Base-by-base conservation (phyloP, 2,329 filamentous ascomycete species). In the Fonsecaea nubica region DNA sequence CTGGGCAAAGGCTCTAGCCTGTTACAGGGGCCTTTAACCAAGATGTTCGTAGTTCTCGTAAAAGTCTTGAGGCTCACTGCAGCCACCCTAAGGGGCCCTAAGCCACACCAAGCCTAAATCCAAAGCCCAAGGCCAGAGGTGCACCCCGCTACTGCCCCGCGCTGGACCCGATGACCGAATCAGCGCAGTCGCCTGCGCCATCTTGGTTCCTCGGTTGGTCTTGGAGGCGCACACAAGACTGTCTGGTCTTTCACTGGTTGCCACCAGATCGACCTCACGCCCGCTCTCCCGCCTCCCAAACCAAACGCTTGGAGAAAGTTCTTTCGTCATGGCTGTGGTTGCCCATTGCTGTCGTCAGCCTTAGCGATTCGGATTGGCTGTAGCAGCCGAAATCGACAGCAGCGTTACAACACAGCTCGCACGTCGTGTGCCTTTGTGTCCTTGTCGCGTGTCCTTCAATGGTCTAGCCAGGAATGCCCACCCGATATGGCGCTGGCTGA, bases 401-500 rank as follows among this genome's bases (percentile, higher is more conserved):
- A 62, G 60, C 52, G 60, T 62, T 62, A 56, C 60, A 62, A 30
- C 38, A 50, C 35, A 61, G 6, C n/a, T 21, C 58, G 48, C 60
- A 52, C 35, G 33, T 62, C 50, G 36, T 56, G 18, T 18, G 50
- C 21, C 36, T 62, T 62, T 35, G 30, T 35, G 32, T 55, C 30
- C 53, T 55, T 42, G 59, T 62, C 60, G 60, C 52, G 50, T 62
- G 50, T 55, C 52, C 12, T 33, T 7, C 52, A 55, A 35, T 15
- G 18, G 50, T 45, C 60, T 25, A 52, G 60, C 12, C 50, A 30
- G 36, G 52, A 4, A 55, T 55, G 35, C 50, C 50, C 60, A 55
- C 10, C 60, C 53, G 60, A 62, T 62, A 45, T 56, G 52, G 60
- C 56, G 30, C 33, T 58, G 18, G 60, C 32, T 36, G 60, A 56